These are phyloP conservation scores for Passiflora organensis DNA, from an alignment of 345 rosid species.

Conservation along the genomic window DNA sequence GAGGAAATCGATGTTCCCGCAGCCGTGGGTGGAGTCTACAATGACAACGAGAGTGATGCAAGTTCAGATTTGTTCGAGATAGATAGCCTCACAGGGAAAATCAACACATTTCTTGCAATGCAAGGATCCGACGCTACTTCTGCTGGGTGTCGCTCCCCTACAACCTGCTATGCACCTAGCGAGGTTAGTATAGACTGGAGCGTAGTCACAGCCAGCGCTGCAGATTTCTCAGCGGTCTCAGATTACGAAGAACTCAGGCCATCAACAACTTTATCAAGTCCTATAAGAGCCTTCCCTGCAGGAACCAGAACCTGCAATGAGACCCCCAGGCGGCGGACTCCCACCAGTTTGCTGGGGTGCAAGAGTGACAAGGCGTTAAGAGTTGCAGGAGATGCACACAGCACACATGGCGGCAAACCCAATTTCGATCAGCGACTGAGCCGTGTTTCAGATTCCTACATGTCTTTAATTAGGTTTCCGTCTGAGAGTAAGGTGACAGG, in stretches of 20 bases:
- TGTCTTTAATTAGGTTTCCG: slow-evolving; percentile 37
- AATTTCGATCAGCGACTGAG: slow-evolving; percentile 23
- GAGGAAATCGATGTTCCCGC: slow-evolving; percentile 28
- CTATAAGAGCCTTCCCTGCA: slow-evolving; percentile 19
- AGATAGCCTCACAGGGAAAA: slow-evolving; percentile 65
- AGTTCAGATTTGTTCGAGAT: slow-evolving; percentile 89
- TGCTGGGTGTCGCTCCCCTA: slow-evolving; percentile 45
- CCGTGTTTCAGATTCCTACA: slow-evolving; percentile 18
- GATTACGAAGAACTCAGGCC: slow-evolving; percentile 50
- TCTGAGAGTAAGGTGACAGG: slow-evolving; percentile 36
- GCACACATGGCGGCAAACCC: slow-evolving; percentile 27
- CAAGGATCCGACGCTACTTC: slow-evolving; percentile 53
- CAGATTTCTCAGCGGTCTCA: slow-evolving; percentile 57
- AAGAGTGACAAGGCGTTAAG: slow-evolving; percentile 62
- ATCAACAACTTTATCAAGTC: slow-evolving; percentile 22
- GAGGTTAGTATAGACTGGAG: slow-evolving; percentile 93
- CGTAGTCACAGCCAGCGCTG: slow-evolving; percentile 76
- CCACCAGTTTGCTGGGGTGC: slow-evolving; percentile 53
- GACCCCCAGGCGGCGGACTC: slow-evolving; percentile 28
- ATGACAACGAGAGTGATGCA: slow-evolving; percentile 55
- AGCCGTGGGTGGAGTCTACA: slow-evolving; percentile 14
- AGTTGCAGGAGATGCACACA: slow-evolving; percentile 53
- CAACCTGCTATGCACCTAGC: slow-evolving; percentile 67
- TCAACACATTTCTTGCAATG: slow-evolving; percentile 48
- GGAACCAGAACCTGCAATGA: slow-evolving; percentile 24